phyloP scores from a whole-genome alignment of 2,329 filamentous ascomycete species.

The Nemania diffusa region DNA sequence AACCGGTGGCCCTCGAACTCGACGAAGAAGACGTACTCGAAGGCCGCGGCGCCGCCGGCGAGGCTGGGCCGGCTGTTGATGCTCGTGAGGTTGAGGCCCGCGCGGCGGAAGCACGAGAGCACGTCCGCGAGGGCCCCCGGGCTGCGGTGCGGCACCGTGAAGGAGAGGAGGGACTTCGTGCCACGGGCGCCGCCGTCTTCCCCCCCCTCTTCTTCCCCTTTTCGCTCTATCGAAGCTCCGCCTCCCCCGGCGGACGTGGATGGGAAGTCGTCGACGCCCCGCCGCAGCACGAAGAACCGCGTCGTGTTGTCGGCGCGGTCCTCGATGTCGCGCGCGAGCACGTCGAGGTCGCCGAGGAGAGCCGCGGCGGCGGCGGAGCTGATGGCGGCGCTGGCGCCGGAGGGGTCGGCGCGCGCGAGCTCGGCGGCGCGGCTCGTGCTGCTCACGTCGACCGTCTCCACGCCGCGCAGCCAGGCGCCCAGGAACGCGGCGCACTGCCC shows the following conservation, averaged over 20 bases:
- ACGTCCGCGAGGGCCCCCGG: conserved; percentile 87
- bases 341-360: conserved; percentile 70
- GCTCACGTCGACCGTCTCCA: conserved; percentile 84
- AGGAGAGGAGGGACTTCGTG: conserved; percentile 81
- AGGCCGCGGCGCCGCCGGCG: conserved; percentile 51
- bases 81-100: conserved; percentile 84
- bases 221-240: not conserved
- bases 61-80: conserved; percentile 89
- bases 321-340: conserved; percentile 77
- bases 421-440: conserved; percentile 87
- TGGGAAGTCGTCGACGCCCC: conserved; percentile 18
- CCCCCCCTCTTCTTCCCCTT: conserved; percentile 9
- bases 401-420: conserved; percentile 70
- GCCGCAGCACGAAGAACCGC: conserved; percentile 75
- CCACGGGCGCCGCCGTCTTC: conserved; percentile 23
- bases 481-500: conserved; percentile 88
- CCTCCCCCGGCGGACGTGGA: not conserved
- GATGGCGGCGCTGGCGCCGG: conserved; percentile 75
- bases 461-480: conserved; percentile 71
- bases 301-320: conserved; percentile 82
- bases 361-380: conserved; percentile 81
- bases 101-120: conserved; percentile 78
- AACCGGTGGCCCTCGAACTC: conserved; percentile 78
- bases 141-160: conserved; percentile 79
- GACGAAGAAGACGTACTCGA: conserved; percentile 95